Evolutionary conservation across 2,329 filamentous ascomycete genomes (phyloP), one percentile per base, ranked within the genome.

Genomic region (Penicillium sp.): DNA sequence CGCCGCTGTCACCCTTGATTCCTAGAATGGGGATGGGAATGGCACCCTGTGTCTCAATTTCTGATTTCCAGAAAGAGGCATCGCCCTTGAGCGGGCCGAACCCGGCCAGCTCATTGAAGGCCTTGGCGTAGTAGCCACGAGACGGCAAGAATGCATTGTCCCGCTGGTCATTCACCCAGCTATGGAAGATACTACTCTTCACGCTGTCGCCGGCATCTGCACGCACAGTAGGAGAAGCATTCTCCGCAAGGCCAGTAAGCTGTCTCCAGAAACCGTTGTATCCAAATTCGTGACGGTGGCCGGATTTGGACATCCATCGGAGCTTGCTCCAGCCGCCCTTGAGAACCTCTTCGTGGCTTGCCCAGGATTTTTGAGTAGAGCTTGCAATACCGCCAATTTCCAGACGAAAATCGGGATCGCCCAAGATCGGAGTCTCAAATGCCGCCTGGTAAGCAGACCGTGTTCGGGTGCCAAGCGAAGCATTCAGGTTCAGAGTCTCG

Each of bases 41-140:
- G 2, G 91, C 91, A 52, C 84, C 84, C 58, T 90, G 86, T 1
- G 90, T 79, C 72, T 97, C 93, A 14, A 93, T 66, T 71, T 97
- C 92, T n/a, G 86, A 85, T 75, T 96, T 99, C 72, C 85, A 90
- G 73, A 97, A 97, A n/a, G 89, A 87, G 1, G 96, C 91, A 65
- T 97, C 94, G 36, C 94, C 94, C 58, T 84, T 84, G 16, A 99
- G 77, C 0, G 88, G 86, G 0, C 93, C 91, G 73, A 88, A 85
- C 10, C 94, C 93, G 2, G 94, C 93, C n/a, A 97, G 72, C 68
- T 97, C 93, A 27, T 88, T 84, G 23, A 85, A 79, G 0, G 88
- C 85, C 70, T 91, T 91, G 27, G 93, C 66, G 62, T 95, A 83
- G 71, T 93, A 94, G 29, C 94, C 94, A 53, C 81, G 81, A 54